Base-by-base conservation (phyloP, 495 filamentous ascomycete species). In the Penicillium paxilli region DNA sequence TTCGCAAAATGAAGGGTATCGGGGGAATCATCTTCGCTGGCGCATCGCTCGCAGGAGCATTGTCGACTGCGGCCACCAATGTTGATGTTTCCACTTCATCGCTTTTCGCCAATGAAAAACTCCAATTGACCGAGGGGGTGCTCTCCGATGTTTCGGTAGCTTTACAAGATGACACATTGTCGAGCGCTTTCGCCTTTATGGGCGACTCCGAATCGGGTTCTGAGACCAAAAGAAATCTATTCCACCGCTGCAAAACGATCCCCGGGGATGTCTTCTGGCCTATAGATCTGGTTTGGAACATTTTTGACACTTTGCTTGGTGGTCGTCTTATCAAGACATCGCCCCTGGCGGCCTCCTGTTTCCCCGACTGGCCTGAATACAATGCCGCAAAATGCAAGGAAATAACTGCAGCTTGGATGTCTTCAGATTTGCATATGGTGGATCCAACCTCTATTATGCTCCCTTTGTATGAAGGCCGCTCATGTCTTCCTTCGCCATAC, bases 291-390 rank as follows among this genome's bases (percentile, higher is more conserved):
- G 55, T 62, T 17, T 77, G 73, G 67, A 55, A 67, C 8, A 55
- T 69, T 11, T 71, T 82, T 49, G 67, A 80, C 52, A 38, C 66
- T 7, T 62, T 76, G 17, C 57, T 75, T 11, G 75, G 71, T 17
- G 76, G 72, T 17, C 67, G 67, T 1, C 64, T 81, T 32, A 80
- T 75, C 54, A 68, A 78, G 49, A 78, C 76, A 1, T 70, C 72
- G 19, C 80, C 78, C 5, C 60, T 77, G 22, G 80, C 74, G 3
- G 73, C 76, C 12, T 66, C 71, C 4, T 81, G 80, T 68, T 81
- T 77, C 49, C 41, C 51, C 26, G 66, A 69, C 47, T 68, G 67
- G 54, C 62, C 66, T 8, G 60, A 76, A 26, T 70, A 76, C 49
- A 50, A 80, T 58, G 54, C 73, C 5, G 62, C 67, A 16, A 64